Evolutionary conservation across 1,284 basidiomycete species (phyloP).

Genomic region (Prillingera fragicola): DNA sequence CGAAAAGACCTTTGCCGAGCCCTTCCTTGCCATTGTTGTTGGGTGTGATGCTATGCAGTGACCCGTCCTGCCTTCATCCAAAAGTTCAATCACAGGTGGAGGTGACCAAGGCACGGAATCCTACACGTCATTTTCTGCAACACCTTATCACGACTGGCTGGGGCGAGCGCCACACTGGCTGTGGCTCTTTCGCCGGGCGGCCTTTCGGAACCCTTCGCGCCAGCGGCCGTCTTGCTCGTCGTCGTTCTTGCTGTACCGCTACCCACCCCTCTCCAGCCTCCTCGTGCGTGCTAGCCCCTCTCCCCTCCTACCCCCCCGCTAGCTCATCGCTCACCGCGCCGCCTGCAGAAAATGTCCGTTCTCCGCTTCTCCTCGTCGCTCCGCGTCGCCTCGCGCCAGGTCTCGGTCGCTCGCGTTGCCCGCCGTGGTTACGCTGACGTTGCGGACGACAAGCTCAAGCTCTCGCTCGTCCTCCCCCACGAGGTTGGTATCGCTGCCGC

Average conservation of each 20-base stretch:
- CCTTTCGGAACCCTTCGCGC: neutral
- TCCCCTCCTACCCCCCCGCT: neutral
- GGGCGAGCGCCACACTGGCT: slow-evolving; percentile 1
- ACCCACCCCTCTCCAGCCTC: too few relatives aligned
- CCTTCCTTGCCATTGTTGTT: slow-evolving; percentile 10
- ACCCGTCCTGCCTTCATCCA: slow-evolving; percentile 2
- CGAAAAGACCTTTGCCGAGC: slow-evolving; percentile 16
- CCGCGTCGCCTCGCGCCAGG: slow-evolving; percentile 39
- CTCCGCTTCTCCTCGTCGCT: slow-evolving; percentile 41
- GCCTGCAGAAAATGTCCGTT: slow-evolving; percentile 41
- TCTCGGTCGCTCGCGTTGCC: slow-evolving; percentile 48
- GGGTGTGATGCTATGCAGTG: neutral
- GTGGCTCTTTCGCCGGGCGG: neutral
- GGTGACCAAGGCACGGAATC: neutral
- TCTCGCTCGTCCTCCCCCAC: slow-evolving; percentile 87
- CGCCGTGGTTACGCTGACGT: slow-evolving; percentile 79
- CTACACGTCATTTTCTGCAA: neutral
- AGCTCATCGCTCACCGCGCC: neutral
- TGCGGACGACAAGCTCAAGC: slow-evolving; percentile 59
- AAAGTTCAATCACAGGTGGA: slow-evolving; percentile 9
- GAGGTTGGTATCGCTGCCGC: slow-evolving; percentile 68
- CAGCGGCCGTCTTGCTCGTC: neutral
- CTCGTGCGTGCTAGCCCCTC: neutral
- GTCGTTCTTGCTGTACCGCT: neutral
- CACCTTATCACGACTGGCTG: neutral